Evolutionary conservation across 495 filamentous ascomycete genomes (phyloP).

Genomic region (Oidiodendron maius): DNA sequence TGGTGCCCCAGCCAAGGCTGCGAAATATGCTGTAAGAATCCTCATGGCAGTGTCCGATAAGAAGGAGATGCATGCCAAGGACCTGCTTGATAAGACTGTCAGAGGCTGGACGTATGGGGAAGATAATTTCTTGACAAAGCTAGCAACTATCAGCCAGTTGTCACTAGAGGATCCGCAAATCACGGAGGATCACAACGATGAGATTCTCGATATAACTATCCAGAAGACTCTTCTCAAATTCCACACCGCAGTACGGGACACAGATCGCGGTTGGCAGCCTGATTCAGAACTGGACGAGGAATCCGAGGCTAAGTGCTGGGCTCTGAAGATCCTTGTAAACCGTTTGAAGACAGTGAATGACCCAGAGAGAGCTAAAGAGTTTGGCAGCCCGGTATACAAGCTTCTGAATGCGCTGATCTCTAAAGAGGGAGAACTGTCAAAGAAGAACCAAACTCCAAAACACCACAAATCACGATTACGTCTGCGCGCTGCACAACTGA

Average conservation of each 20-base stretch:
- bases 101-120: conserved; percentile 73
- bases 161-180: conserved; percentile 70
- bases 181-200: conserved; percentile 60
- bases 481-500: conserved; percentile 71
- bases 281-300: conserved; percentile 72
- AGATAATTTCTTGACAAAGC: conserved; percentile 72
- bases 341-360: conserved; percentile 63
- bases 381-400: conserved; percentile 65
- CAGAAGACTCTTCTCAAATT: conserved; percentile 68
- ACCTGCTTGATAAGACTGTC: conserved; percentile 67
- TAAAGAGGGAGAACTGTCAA: conserved; percentile 72
- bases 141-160: conserved; percentile 79
- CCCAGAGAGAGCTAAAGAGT: conserved; percentile 53
- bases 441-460: conserved; percentile 64
- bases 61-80: conserved; percentile 81
- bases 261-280: conserved; percentile 58
- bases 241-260: conserved; percentile 45
- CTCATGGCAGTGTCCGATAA: conserved; percentile 74
- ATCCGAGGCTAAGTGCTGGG: conserved; percentile 76
- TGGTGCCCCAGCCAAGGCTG: conserved; percentile 73
- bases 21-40: conserved; percentile 90
- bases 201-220: conserved; percentile 72
- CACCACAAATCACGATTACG: conserved; percentile 71
- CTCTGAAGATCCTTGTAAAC: conserved; percentile 86
- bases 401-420: conserved; percentile 69